Evolutionary conservation across 805 yeast genomes (phyloP), one percentile per base, ranked within the genome.

Genomic region (Wickerhamiella occidentalis): DNA sequence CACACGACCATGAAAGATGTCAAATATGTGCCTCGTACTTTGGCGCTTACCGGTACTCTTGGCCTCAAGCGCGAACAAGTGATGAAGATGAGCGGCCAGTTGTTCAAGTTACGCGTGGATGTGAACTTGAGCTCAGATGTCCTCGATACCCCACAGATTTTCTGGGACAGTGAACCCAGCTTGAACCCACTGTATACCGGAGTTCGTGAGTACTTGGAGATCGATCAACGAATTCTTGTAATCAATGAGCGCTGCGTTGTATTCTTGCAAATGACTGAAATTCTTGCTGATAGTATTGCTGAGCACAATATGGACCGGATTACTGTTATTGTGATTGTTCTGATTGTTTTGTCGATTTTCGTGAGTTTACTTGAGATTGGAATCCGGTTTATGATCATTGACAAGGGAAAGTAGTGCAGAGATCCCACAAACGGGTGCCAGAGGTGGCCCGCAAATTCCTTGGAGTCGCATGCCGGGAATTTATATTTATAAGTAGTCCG

Each of bases 111-210:
- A 25, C 72, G 97, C 45, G 95, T 88, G 12, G 97, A 92, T 64
- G 96, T 92, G 4, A 92, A 92, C 62, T 68, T 92, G 45, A 81
- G 90, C 3, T 85, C 96, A 9, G 85, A 85, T 55, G 87, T 92
- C 19, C 70, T 92, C 48, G 98, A 92, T 60, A 87, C 95, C 0
- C 98, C 98, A 0, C 95, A 86, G 54, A 87, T 85, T 61, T 92
- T 92, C 64, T 92, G 98, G 98, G 84, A 88, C 26, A 66, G 68
- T 54, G 98, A 92, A 66, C 98, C 98, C 4, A 88, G 95, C 35
- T 73, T 92, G 55, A 94, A 90, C 62, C 97, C 97, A 3, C 69
- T 92, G 38, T 92, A 92, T 64, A 72, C 73, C 30, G 96, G 96
- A 1, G 80, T 88, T 50, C 69, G 96, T 51, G 96, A 92, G 55